Base-by-base conservation (phyloP, 441 rosid species). In the Brassica balearica region DNA sequence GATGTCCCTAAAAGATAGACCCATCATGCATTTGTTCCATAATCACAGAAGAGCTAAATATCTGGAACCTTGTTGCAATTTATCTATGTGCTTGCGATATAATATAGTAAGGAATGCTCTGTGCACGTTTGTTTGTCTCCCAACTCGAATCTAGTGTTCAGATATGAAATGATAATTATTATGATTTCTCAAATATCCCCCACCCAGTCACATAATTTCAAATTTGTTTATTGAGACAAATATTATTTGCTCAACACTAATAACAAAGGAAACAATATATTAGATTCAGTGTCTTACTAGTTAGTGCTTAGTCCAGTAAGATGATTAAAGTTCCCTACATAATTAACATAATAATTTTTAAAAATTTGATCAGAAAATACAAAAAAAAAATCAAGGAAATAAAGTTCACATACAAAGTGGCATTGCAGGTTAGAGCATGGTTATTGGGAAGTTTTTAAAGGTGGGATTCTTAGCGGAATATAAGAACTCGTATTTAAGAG, bases 81-180 rank as follows among this genome's bases (percentile, higher is more conserved):
- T 48, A 17, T 22, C 41, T 60, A 46, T 60, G 62, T 67, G 46
- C 15, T 29, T 46, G 10, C 17, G 46, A 60, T 32, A 67, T 67
- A 20, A 67, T 7, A 67, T 61, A 22, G 5, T 48, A 46, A 68
- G 25, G 70, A 73, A 68, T 73, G 51, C 53, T 72, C 48, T 68
- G 70, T 78, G 65, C 78, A 73, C 77, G 70, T 78, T 68, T 78
- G 61, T 36, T 60, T 78, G 78, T 73, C 78, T 73, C 74, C 60
- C 32, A n/a, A 51, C 15, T 68, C 78, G 69, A 67, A 73, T 78
- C 77, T 56, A 32, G 8, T 25, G 15, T 66, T 32, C 43, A 60
- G 64, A 22, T 72, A 53, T 12, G 15, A 43, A 41, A 43, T 53
- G 5, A 60, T 69, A 32, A 15, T 69, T 58, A 36, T 58, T 4